These are phyloP conservation scores for Flaveria sonorensis DNA, from an alignment of 129 eudicot species.

Conservation along the genomic window DNA sequence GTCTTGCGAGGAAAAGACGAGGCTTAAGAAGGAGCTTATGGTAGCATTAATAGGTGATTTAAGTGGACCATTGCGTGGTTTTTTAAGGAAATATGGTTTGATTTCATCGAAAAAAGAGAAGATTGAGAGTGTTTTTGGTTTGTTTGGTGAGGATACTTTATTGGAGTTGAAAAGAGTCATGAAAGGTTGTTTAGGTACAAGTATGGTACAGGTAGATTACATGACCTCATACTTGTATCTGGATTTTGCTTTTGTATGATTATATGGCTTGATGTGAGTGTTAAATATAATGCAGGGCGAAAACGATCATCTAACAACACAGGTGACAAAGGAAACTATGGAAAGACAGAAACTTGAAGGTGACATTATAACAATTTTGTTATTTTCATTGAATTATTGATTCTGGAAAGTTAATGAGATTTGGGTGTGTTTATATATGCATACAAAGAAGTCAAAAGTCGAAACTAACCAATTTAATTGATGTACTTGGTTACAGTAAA, in stretches of 20 bases:
- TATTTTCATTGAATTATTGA: no score
- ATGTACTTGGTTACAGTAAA: slow-evolving; percentile 27
- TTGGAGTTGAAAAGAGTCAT: slow-evolving; percentile 44
- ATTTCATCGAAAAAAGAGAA: slow-evolving; percentile 30
- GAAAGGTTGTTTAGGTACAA: slow-evolving; percentile 37
- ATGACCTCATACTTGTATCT: not conserved
- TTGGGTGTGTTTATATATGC: no score
- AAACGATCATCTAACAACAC: slow-evolving; percentile 24
- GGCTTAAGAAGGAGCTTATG: slow-evolving; percentile 41
- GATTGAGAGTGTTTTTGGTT: slow-evolving; percentile 35
- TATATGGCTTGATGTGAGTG: slow-evolving; percentile 12
- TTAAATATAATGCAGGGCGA: slow-evolving; percentile 21
- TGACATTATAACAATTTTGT: slow-evolving; percentile 2
- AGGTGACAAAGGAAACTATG: slow-evolving; percentile 10
- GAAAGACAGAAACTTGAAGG: slow-evolving; percentile 39
- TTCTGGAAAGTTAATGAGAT: no score
- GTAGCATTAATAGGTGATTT: slow-evolving; percentile 37
- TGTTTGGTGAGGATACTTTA: slow-evolving; percentile 40
- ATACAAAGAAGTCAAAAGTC: no score
- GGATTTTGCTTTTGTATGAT: not conserved
- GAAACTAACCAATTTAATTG: not conserved
- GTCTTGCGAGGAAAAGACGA: slow-evolving; percentile 45
- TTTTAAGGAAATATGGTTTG: slow-evolving; percentile 44
- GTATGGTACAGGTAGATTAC: slow-evolving; percentile 36
- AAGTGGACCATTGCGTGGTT: slow-evolving; percentile 36